Evolutionary conservation across 2,329 filamentous ascomycete species (phyloP).

Genomic region (Colletotrichum sidae): DNA sequence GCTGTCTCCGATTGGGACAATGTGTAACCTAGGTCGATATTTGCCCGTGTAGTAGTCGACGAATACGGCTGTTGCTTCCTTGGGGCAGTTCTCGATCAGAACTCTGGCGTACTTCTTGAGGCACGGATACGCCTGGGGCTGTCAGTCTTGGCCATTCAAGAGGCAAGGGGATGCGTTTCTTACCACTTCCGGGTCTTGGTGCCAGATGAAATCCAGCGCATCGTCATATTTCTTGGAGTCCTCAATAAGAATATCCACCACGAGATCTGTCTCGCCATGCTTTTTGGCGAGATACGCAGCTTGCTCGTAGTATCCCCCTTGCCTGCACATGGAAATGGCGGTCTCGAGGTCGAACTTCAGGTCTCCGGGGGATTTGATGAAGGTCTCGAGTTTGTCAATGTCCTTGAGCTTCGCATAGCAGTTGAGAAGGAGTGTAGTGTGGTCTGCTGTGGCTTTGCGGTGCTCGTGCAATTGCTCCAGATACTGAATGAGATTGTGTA

Average conservation of each 20-base stretch:
- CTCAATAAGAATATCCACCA: conserved; percentile 95
- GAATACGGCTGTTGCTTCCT: conserved; percentile 86
- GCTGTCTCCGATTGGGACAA: conserved; percentile 47
- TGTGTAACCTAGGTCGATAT: conserved; percentile 79
- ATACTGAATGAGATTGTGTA: conserved; percentile 97
- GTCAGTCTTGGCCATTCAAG: conserved; percentile 45
- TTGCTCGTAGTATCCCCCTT: conserved; percentile 97
- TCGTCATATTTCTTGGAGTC: conserved; percentile 92
- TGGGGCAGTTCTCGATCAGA: conserved; percentile 86
- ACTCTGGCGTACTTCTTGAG: conserved; percentile 96
- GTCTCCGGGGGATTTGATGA: conserved; percentile 95
- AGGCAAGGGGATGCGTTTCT: conserved; percentile 42
- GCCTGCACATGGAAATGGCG: conserved; percentile 95
- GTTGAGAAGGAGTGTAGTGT: conserved; percentile 93
- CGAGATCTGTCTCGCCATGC: conserved; percentile 91
- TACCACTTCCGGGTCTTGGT: conserved; percentile 81
- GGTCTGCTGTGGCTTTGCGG: conserved; percentile 91
- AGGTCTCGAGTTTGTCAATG: conserved; percentile 93
- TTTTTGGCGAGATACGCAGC: conserved; percentile 95
- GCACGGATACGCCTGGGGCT: conserved; percentile 79
- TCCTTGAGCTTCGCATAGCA: conserved; percentile 99
- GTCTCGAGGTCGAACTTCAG: conserved; percentile 97
- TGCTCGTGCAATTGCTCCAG: conserved; percentile 96
- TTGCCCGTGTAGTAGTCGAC: conserved; percentile 94
- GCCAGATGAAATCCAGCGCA: conserved; percentile 91